Evolutionary conservation across 805 yeast species (phyloP), one percentile per base, ranked within the genome.

Genomic region (Starmerella vaccinii): DNA sequence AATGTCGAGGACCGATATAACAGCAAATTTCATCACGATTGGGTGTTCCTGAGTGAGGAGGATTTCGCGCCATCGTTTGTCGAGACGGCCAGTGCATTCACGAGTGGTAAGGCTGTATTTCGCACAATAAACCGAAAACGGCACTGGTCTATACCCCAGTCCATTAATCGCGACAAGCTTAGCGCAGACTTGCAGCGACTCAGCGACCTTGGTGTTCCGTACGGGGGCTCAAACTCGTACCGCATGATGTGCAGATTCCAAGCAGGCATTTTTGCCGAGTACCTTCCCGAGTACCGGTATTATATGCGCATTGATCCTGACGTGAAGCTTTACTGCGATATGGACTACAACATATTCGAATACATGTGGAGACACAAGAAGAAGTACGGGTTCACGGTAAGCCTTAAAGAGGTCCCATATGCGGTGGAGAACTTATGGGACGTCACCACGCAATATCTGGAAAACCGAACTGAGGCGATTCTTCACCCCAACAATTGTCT

Each of bases 271-370:
- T 90, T 90, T 62, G 86, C 77, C 68, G 77, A 81, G 53, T 96
- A 90, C 65, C 81, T 90, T 39, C 66, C 67, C 46, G 74, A 78
- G 53, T 74, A 79, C 50, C 87, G 88, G 54, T 90, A 95, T 94
- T 90, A 88, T 68, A 89, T 97, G 96, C 74, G 97, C 50, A 87
- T 92, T 12, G 98, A 92, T 65, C 97, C 97, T 3, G 83, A 83
- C 57, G 92, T 90, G 37, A 81, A 84, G 57, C 87, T 86, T 63
- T 87, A 74, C 64, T 90, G 98, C 67, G 97, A 90, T 65, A 66
- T 88, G 49, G 82, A 95, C 0, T 88, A 89, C 67, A 97, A 90
- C 67, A 95, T 96, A 13, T 92, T 90, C 62, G 58, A 74, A 15
- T 86, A 83, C 60, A 87, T 90, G 97, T 76, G 76, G 46, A 71